These are phyloP conservation scores for Colletotrichum spinosum DNA, from an alignment of 2,329 filamentous ascomycete genomes.

Conservation along the genomic window DNA sequence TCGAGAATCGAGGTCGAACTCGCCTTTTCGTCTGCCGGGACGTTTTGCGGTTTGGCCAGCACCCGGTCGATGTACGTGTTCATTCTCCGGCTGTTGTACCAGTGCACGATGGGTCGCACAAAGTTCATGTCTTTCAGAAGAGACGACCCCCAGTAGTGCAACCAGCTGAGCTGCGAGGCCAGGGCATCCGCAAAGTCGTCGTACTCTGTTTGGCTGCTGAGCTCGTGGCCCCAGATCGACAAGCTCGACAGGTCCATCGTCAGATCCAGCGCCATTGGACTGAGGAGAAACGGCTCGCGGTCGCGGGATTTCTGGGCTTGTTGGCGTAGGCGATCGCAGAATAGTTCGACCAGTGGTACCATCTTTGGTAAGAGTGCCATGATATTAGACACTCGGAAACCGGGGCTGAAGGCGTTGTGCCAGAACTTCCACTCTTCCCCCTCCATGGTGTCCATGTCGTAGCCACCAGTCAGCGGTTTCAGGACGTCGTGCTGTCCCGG, in stretches of 20 bases:
- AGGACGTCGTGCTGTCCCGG: constrained; percentile 42
- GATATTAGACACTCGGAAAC: constrained; percentile 51
- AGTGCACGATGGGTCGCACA: constrained; percentile 1
- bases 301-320: constrained; percentile 42
- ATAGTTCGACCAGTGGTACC: constrained; percentile 50
- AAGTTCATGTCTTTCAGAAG: background rate
- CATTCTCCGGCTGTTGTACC: constrained; percentile 7
- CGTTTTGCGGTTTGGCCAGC: background rate
- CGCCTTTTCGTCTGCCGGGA: background rate
- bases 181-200: constrained; percentile 7
- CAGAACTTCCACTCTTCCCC: constrained; percentile 45
- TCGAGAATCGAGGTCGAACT: background rate
- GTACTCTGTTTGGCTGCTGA: constrained; percentile 15
- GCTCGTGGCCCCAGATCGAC: constrained; percentile 12
- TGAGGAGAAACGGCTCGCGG: constrained; percentile 40
- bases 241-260: constrained; percentile 14
- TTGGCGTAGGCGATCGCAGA: constrained; percentile 38
- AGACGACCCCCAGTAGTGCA: constrained; percentile 1
- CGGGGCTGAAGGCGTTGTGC: constrained; percentile 48
- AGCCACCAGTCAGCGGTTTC: constrained; percentile 46
- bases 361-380: constrained; percentile 50
- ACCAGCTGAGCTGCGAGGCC: constrained; percentile 5
- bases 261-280: constrained; percentile 10
- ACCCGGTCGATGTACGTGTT: constrained; percentile 10
- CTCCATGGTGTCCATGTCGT: constrained; percentile 47